phyloP scores from a whole-genome alignment of 2,329 filamentous ascomycete genomes.

The Pleomassaria siparia region DNA sequence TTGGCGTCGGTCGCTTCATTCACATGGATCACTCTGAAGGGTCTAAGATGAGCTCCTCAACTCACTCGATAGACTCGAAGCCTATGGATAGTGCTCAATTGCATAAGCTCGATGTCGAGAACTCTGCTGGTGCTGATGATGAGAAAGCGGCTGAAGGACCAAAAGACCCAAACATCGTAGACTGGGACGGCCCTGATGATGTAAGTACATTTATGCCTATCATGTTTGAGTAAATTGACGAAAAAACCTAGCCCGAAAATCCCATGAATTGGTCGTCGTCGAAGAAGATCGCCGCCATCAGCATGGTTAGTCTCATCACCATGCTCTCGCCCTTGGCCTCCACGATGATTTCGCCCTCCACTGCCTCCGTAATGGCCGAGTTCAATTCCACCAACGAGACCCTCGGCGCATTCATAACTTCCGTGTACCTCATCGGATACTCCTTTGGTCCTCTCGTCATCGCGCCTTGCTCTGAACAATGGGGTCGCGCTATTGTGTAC shows the following conservation, averaged over 20 bases:
- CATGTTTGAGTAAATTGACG: neutral
- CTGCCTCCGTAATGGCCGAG: slow-evolving; percentile 54
- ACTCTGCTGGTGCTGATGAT: neutral
- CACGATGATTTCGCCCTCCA: slow-evolving; percentile 55
- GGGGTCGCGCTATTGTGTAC: slow-evolving; percentile 24
- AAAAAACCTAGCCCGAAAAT: slow-evolving; percentile 44
- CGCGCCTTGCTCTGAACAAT: slow-evolving; percentile 26
- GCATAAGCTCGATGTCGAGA: neutral
- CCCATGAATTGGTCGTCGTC: slow-evolving; percentile 59
- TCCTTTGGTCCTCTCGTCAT: slow-evolving; percentile 23
- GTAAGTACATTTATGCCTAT: neutral
- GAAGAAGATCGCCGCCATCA: slow-evolving; percentile 47
- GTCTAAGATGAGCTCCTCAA: too few species aligned
- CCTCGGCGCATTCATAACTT: slow-evolving; percentile 21
- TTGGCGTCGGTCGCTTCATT: too few species aligned
- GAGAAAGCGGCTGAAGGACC: neutral
- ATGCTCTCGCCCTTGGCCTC: slow-evolving; percentile 52
- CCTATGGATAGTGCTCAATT: too few species aligned
- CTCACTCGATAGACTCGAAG: neutral
- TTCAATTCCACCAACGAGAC: slow-evolving; percentile 46
- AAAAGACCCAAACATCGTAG: slow-evolving; percentile 46
- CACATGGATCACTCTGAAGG: too few species aligned
- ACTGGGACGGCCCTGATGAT: slow-evolving; percentile 60
- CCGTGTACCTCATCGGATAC: slow-evolving; percentile 21
- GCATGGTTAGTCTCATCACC: slow-evolving; percentile 49